Evolutionary conservation across 148 eudicot species (phyloP), one percentile per base, ranked within the genome.

Genomic region (Fallopia convolvulus): DNA sequence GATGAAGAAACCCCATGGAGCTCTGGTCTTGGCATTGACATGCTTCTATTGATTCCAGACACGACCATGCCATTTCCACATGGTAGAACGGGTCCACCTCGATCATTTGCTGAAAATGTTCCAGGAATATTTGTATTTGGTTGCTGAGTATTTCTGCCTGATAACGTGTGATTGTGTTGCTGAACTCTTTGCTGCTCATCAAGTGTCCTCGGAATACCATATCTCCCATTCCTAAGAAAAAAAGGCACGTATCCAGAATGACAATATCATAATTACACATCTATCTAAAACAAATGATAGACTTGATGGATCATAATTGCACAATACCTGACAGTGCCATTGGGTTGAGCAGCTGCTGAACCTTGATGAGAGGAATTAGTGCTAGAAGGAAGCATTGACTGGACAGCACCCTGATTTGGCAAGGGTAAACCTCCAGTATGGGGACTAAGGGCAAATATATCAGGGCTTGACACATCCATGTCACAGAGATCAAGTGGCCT

Each of bases 401-500:
- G 79, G 56, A 77, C 61, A 77, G 70, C 76, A 61, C 77, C 79
- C 74, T 80, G 85, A 80, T 71, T 78, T 74, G 83, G 42, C 70
- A 77, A 79, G 39, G 81, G 3, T n/a, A 83, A 79, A 74, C 83
- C 85, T 72, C 82, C 83, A 78, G 82, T 20, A 52, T 80, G 82
- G 2, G 76, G 74, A 58, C 89, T 91, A 72, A 82, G 80, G 70
- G 90, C 44, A 77, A 86, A 79, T 58, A 83, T 65, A 82, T 94
- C 99, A 8, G 90, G 84, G 81, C 86, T 89, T 76, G 99, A 74
- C 79, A 81, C 75, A 82, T 81, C 77, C 75, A 83, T 77, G 79
- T 94, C 97, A 82, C 92, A 89, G 17, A 94, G 89, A 83, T 90
- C 99, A 79, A 90, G 92, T 76, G 99, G 99, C 86, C 99, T 94